These are phyloP conservation scores for Saccharomycopsis javanensis DNA, from an alignment of 805 yeast genomes.

Conservation along the genomic window DNA sequence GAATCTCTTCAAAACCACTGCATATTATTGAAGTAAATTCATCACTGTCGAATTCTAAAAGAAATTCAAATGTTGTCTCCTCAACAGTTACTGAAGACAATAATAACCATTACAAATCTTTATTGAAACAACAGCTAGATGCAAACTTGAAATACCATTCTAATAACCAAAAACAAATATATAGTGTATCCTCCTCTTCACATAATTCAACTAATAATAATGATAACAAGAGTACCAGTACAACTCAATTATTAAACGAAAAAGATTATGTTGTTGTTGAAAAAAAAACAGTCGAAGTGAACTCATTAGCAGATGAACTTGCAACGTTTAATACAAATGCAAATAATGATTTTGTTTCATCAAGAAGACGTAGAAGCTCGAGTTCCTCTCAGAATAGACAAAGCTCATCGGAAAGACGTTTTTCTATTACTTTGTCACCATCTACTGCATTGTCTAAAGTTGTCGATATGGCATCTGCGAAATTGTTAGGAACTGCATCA, in stretches of 20 bases:
- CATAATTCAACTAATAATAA: neutral
- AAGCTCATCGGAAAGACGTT: slow-evolving; percentile 47
- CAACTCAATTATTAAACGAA: slow-evolving; percentile 30
- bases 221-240: neutral
- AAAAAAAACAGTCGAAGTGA: slow-evolving; percentile 89
- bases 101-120: neutral
- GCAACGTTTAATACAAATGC: slow-evolving; percentile 41
- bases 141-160: neutral
- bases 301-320: slow-evolving; percentile 89
- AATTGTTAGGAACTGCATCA: slow-evolving; percentile 53
- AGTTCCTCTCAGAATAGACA: slow-evolving; percentile 44
- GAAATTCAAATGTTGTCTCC: slow-evolving; percentile 3
- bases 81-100: neutral
- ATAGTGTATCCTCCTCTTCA: neutral
- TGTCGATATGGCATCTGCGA: slow-evolving; percentile 74
- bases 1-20: neutral
- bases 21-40: neutral
- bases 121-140: slow-evolving; percentile 5
- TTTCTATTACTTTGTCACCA: slow-evolving; percentile 63
- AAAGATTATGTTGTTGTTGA: slow-evolving; percentile 92
- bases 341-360: neutral
- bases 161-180: neutral
- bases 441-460: slow-evolving; percentile 86
- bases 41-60: neutral
- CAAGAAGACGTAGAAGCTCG: slow-evolving; percentile 32